A percentile compares a stretch with the other conserved stretches of the same genome.
These are phyloP conservation scores for Stygiomarasmius scandens DNA, from an alignment of 1,284 basidiomycete genomes.

Conservation along the genomic window DNA sequence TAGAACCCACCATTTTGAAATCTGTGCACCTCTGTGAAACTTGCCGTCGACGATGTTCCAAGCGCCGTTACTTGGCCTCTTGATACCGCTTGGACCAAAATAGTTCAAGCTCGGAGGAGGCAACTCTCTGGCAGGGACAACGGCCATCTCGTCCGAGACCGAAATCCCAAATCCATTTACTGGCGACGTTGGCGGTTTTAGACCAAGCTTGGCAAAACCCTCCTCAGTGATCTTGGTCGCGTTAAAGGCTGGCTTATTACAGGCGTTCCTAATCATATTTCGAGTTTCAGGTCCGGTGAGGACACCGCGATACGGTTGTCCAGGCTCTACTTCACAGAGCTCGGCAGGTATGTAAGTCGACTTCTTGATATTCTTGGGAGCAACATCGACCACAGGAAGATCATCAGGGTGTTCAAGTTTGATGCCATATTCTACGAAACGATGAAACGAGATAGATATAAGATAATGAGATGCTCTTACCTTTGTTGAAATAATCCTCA, in stretches of 20 bases:
- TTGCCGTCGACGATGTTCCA: constrained; percentile 76
- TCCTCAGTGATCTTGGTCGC: constrained; percentile 54
- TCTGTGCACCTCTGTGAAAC: constrained; percentile 53
- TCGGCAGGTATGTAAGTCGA: constrained; percentile 64
- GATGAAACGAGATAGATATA: neutral
- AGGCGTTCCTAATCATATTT: constrained; percentile 64
- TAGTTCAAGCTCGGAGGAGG: constrained; percentile 60
- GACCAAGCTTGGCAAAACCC: constrained; percentile 58
- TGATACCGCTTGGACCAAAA: constrained; percentile 36
- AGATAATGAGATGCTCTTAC: constrained; percentile 44
- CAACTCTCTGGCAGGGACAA: constrained; percentile 64
- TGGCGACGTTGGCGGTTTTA: constrained; percentile 37
- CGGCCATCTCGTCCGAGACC: constrained; percentile 57
- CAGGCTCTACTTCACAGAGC: constrained; percentile 61
- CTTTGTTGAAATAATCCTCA: constrained; percentile 60
- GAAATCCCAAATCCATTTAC: constrained; percentile 57
- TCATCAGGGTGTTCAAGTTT: constrained; percentile 50
- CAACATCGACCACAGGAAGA: constrained; percentile 66
- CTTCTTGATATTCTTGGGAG: constrained; percentile 37
- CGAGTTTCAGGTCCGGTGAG: constrained; percentile 57
- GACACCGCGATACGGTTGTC: constrained; percentile 45
- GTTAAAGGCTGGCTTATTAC: constrained; percentile 60
- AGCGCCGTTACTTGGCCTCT: constrained; percentile 51
- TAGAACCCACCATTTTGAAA: constrained; percentile 61
- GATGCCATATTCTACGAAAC: constrained; percentile 55